A percentile compares a stretch with the other conserved stretches of the same genome.
phyloP scores from a whole-genome alignment of 1,284 basidiomycete species.

The Inonotus obliquus region DNA sequence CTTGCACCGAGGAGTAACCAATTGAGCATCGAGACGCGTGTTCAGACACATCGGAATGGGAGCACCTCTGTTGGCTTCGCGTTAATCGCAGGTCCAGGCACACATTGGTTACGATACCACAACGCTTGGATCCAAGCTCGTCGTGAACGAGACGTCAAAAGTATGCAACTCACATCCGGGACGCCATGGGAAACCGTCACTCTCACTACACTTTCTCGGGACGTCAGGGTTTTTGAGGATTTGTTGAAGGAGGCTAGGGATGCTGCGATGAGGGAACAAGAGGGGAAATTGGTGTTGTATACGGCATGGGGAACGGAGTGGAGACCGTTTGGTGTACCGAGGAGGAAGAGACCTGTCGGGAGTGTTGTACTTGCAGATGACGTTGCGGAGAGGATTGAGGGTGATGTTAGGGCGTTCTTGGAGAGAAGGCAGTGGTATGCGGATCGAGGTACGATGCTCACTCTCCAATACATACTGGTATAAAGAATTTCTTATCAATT shows the following conservation, averaged over 20 bases:
- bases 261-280: constrained; percentile 80
- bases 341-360: constrained; percentile 80
- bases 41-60: constrained; percentile 87
- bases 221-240: constrained; percentile 75
- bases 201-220: constrained; percentile 86
- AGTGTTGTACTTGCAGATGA: constrained; percentile 90
- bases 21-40: constrained; percentile 89
- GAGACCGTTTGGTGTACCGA: constrained; percentile 92
- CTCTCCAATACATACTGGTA: neutral
- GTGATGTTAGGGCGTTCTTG: constrained; percentile 83
- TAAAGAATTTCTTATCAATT: constrained; percentile 10
- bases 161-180: constrained; percentile 89
- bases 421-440: constrained; percentile 91
- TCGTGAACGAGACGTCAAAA: constrained; percentile 89
- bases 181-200: constrained; percentile 98
- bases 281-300: constrained; percentile 94
- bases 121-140: constrained; percentile 97
- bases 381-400: constrained; percentile 74
- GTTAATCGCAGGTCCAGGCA: constrained; percentile 93
- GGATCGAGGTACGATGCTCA: constrained; percentile 68
- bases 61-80: constrained; percentile 85
- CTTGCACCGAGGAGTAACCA: constrained; percentile 77
- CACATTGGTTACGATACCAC: constrained; percentile 87
- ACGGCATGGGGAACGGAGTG: constrained; percentile 97
- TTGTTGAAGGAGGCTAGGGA: constrained; percentile 87